Evolutionary conservation across 768 basidiomycete genomes (phyloP).

Genomic region (Tylopilus sp.): DNA sequence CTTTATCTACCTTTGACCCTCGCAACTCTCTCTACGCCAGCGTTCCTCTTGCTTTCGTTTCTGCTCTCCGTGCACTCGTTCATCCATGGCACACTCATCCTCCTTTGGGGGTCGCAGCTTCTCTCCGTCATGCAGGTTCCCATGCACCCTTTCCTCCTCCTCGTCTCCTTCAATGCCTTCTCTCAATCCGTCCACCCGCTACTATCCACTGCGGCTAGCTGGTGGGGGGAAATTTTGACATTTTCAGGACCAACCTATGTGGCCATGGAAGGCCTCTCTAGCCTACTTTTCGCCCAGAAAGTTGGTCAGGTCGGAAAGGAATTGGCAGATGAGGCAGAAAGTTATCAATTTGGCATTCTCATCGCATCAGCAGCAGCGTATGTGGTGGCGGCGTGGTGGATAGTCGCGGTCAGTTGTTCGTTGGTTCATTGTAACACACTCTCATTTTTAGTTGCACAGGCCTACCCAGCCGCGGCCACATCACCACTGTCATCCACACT

Average conservation of each 20-base stretch:
- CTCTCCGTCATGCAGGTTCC: constrained; percentile 81
- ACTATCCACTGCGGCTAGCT: constrained; percentile 52
- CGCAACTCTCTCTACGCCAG: constrained; percentile 74
- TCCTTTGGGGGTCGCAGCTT: constrained; percentile 67
- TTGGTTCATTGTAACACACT: not conserved
- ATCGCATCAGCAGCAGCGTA: constrained; percentile 77
- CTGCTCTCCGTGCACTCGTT: constrained; percentile 73
- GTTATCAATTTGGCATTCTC: constrained; percentile 72
- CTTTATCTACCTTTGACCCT: constrained; percentile 82
- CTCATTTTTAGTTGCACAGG: constrained; percentile 38
- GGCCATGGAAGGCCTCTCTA: constrained; percentile 79
- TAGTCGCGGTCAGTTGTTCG: constrained; percentile 59
- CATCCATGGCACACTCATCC: constrained; percentile 76
- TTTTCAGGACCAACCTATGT: constrained; percentile 78
- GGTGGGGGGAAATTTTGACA: constrained; percentile 72
- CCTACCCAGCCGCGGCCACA: constrained; percentile 78
- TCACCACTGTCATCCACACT: constrained; percentile 87
- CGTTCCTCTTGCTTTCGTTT: constrained; percentile 79
- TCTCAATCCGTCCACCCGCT: constrained; percentile 59
- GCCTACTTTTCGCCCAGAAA: constrained; percentile 77
- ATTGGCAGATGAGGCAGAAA: constrained; percentile 68
- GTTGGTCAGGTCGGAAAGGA: constrained; percentile 74
- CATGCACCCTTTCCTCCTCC: constrained; percentile 81
- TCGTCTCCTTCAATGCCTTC: constrained; percentile 84
- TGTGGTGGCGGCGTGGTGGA: constrained; percentile 84